These are phyloP conservation scores for Lentinus tigrinus DNA, from an alignment of 768 basidiomycete species.

Conservation along the genomic window DNA sequence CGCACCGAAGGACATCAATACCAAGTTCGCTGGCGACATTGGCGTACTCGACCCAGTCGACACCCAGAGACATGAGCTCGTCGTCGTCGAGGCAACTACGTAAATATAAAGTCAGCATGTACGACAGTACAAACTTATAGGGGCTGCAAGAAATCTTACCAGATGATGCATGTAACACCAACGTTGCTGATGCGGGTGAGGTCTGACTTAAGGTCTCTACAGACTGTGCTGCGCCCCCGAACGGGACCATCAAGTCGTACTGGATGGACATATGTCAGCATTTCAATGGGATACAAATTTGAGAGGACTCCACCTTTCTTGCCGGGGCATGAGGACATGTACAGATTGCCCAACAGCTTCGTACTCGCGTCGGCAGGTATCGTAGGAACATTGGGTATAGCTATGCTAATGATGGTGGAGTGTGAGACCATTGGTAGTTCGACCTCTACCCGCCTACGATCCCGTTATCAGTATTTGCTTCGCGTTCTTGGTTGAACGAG, in stretches of 20 bases:
- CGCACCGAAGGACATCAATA: slow-evolving; percentile 77
- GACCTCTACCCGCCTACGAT: background rate
- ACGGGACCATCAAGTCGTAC: slow-evolving; percentile 74
- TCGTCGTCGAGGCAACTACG: slow-evolving; percentile 79
- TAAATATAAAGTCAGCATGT: background rate
- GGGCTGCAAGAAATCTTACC: slow-evolving; percentile 43
- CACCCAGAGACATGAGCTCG: slow-evolving; percentile 85
- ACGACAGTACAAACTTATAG: background rate
- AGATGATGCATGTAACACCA: slow-evolving; percentile 80
- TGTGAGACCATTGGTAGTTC: background rate
- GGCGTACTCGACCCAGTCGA: slow-evolving; percentile 79
- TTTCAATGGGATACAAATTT: too few species aligned
- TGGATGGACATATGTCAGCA: slow-evolving; percentile 24
- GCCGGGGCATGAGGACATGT: slow-evolving; percentile 89
- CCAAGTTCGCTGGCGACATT: slow-evolving; percentile 58
- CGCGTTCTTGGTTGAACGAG: too few species aligned
- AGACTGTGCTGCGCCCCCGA: slow-evolving; percentile 78
- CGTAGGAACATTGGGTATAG: slow-evolving; percentile 1
- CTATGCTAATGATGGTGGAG: background rate
- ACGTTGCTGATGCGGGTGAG: slow-evolving; percentile 69
- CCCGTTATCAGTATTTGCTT: background rate
- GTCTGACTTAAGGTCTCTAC: slow-evolving; percentile 78
- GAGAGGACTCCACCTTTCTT: slow-evolving; percentile 67
- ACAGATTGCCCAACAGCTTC: slow-evolving; percentile 73
- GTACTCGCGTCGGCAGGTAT: background rate